Evolutionary conservation across 352 stramenopile genomes (phyloP), one percentile per base, ranked within the genome.

Genomic region (Saprolegnia parasitica): DNA sequence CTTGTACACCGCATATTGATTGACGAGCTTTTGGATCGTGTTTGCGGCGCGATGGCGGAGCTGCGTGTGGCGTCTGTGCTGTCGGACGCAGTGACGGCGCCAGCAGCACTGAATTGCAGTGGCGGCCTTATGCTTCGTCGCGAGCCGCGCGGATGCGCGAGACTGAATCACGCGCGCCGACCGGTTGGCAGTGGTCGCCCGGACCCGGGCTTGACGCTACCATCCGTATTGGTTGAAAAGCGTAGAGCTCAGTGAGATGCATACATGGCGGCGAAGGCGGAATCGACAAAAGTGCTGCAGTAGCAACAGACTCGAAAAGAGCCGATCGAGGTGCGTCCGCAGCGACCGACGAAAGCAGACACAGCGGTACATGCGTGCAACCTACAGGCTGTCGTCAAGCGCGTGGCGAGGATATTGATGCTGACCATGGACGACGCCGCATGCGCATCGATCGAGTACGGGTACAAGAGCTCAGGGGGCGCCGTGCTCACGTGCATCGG

Each of bases 371-470:
- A 42, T 35, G 24, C 35, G 24, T 1, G 13, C 52, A 1, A 60
- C 20, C 52, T 60, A 60, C 24, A 60, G 2, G 24, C 13, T 42
- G 13, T n/a, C 16, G 3, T 24, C 52, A 60, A 11, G 52, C 35
- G 9, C 3, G 3, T 11, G 3, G 52, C 11, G 24, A 20, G 52
- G 20, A 18, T 61, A 29, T 54, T 8, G 24, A 13, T 32, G 37
- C 40, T 35, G 29, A 67, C 63, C 50, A 35, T 68, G 24, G 21
- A 40, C 23, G 62, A n/a, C 20, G 35, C 47, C 10, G 5, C 40
- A 24, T 88, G 78, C 0, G 78, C 80, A 49, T 82, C 72, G 11
- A 57, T 24, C 1, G 78, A 86, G 47, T 75, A 88, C 10, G 80
- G 78, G 46, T 80, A 83, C 18, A 55, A 65, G 24, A 66, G 56